A percentile compares a stretch with the other conserved stretches of the same genome.
Conservation (phyloP, 169 alveolate species). For the Plasmodium knowlesi region DNA sequence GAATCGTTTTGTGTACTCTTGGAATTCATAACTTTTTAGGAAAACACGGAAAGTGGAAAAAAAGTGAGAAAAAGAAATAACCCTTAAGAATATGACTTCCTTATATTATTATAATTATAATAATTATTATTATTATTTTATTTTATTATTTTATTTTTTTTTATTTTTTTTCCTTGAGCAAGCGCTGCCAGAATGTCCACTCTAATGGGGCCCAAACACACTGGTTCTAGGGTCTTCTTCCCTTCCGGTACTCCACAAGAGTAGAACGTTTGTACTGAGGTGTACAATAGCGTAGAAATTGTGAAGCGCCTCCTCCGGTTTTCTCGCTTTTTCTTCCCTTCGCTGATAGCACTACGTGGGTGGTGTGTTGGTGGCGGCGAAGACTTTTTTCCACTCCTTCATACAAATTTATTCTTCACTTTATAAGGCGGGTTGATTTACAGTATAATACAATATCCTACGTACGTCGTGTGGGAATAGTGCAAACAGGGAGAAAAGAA, state of each 20-base stretch:
- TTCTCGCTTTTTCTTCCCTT: neutral
- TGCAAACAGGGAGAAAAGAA: neutral
- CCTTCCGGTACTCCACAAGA: too few relatives aligned
- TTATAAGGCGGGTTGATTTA: neutral
- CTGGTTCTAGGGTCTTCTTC: neutral
- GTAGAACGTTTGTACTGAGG: too few relatives aligned
- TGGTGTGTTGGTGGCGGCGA: neutral
- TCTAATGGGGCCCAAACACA: neutral
- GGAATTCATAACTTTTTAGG: constrained; percentile 55
- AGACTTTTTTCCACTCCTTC: neutral
- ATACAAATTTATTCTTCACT: neutral
- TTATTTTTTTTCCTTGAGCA: neutral
- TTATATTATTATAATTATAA: too few relatives aligned
- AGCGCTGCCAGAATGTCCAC: neutral
- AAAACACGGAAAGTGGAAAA: neutral
- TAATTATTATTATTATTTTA: too few relatives aligned
- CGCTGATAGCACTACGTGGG: neutral
- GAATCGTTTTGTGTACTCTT: constrained; percentile 4
- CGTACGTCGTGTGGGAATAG: neutral
- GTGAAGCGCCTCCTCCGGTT: too few relatives aligned
- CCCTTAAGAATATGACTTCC: neutral
- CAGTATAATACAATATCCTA: neutral
- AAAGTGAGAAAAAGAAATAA: neutral
- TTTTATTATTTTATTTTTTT: too few relatives aligned
- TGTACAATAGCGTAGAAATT: too few relatives aligned